Conservation (phyloP, 768 basidiomycete genomes). For the Lactifluus echinatus region DNA sequence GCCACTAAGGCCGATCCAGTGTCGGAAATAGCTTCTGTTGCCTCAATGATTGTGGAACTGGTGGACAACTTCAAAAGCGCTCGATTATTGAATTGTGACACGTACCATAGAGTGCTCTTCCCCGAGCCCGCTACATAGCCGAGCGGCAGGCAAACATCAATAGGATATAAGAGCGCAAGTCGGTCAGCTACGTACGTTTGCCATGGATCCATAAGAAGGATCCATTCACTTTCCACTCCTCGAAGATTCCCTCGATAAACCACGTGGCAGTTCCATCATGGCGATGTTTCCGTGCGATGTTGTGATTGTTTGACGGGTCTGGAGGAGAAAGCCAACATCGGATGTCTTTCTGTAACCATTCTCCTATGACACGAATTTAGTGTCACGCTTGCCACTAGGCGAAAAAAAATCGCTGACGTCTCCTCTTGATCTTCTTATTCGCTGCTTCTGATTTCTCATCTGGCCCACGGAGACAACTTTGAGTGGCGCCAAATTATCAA, state of each 20-base stretch:
- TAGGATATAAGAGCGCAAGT: not conserved
- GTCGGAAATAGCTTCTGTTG: too few relatives aligned
- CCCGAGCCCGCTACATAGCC: not conserved
- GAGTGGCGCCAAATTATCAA: not conserved
- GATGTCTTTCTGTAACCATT: not conserved
- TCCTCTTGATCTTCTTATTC: not conserved
- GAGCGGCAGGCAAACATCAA: not conserved
- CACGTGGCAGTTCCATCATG: not conserved
- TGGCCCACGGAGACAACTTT: not conserved
- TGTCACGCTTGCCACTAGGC: not conserved
- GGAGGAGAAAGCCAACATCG: not conserved
- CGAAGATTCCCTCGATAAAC: not conserved
- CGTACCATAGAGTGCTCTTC: not conserved
- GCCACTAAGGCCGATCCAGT: not conserved
- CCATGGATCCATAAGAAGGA: not conserved
- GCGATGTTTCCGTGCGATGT: not conserved
- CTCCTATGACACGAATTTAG: not conserved
- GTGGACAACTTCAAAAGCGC: not conserved
- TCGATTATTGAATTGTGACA: too few relatives aligned
- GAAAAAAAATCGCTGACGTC: not conserved
- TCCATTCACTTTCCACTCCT: not conserved
- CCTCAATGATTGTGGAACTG: not conserved
- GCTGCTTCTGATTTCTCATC: not conserved
- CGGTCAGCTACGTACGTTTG: not conserved
- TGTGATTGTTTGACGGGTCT: not conserved